Conservation (phyloP, 2,329 filamentous ascomycete species). For the Xylaria sp. region DNA sequence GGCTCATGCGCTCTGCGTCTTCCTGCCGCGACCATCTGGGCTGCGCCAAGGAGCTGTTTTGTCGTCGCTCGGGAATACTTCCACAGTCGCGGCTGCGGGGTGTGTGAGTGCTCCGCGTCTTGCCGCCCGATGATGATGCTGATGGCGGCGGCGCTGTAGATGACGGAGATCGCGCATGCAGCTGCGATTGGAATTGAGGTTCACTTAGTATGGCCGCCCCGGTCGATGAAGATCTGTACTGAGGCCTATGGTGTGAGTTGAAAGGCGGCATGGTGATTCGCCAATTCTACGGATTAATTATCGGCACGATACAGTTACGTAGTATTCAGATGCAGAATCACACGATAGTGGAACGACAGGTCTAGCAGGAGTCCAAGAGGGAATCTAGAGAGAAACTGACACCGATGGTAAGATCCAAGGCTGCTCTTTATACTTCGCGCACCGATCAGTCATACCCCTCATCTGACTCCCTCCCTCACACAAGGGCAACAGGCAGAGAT, state of each 20-base stretch:
- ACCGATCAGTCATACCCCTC: background rate
- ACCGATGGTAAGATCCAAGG: background rate
- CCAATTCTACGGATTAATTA: background rate
- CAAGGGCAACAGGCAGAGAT: background rate
- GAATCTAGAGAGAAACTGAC: background rate
- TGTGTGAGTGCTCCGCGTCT: background rate
- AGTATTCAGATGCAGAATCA: background rate
- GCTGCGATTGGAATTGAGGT: background rate
- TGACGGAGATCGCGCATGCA: background rate
- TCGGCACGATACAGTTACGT: background rate
- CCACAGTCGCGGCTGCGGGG: background rate
- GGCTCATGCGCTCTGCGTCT: background rate
- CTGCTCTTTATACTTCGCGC: background rate
- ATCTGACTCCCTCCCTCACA: background rate
- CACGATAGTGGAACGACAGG: background rate
- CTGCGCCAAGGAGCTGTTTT: background rate
- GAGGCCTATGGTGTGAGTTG: background rate
- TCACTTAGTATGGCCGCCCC: background rate
- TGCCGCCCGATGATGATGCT: background rate
- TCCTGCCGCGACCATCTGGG: background rate
- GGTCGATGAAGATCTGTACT: background rate
- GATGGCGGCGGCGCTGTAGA: background rate
- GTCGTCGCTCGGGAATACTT: background rate
- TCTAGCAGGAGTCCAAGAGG: background rate
- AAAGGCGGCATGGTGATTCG: conserved; percentile 14